These are phyloP conservation scores for Trichoderma orchidacearum DNA, from an alignment of 495 filamentous ascomycete genomes.

Conservation along the genomic window DNA sequence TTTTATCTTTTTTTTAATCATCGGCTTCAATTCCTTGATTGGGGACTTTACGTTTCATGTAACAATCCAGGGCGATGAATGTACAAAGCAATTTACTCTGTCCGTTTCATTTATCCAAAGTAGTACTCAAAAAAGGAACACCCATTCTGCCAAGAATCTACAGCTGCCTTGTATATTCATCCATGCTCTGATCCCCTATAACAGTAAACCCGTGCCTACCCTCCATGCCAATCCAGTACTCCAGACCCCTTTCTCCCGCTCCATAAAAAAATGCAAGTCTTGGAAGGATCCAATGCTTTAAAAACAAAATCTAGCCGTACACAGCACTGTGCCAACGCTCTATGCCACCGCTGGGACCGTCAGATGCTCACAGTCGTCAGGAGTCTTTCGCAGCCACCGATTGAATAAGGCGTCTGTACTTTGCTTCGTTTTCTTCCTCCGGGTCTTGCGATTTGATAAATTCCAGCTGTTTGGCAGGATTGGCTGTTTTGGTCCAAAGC, in stretches of 20 bases:
- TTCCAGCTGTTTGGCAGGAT: background rate
- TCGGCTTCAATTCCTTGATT: background rate
- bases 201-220: background rate
- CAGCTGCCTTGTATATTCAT: background rate
- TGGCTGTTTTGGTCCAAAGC: conserved; percentile 18
- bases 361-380: background rate
- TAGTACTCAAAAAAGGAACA: background rate
- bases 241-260: background rate
- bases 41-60: no score
- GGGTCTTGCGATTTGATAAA: background rate
- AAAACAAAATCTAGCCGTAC: background rate
- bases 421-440: background rate
- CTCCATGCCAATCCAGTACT: background rate
- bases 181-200: background rate
- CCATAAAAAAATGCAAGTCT: background rate
- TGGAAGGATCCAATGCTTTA: background rate
- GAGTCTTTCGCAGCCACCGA: background rate
- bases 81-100: background rate
- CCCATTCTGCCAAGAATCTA: background rate
- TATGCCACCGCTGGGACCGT: background rate
- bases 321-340: background rate
- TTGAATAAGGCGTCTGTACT: conserved; percentile 1
- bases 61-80: no score
- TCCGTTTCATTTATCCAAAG: background rate
- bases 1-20: background rate